These are phyloP conservation scores for Erodium moschatum DNA, from an alignment of 441 rosid genomes.

Conservation along the genomic window DNA sequence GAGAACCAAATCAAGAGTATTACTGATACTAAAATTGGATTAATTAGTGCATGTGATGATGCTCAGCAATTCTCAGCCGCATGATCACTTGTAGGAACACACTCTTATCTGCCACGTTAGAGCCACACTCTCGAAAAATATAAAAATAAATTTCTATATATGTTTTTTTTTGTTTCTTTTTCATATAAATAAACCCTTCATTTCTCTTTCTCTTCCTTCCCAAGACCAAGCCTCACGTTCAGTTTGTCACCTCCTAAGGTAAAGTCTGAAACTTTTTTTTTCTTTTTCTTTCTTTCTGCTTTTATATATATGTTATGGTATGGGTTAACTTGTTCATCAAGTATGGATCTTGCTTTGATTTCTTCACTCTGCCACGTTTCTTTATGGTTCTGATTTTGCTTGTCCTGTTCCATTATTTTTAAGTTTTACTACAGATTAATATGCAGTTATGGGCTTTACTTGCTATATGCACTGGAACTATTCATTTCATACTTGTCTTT, in stretches of 20 bases:
- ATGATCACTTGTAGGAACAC: not conserved
- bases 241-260: not conserved
- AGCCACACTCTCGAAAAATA: not conserved
- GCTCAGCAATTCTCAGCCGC: not conserved
- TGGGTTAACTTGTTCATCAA: not conserved
- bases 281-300: not conserved
- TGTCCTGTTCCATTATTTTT: not conserved
- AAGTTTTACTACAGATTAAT: not conserved
- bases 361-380: not conserved
- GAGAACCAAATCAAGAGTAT: not conserved
- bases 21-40: not conserved
- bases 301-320: not conserved
- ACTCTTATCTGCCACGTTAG: constrained; percentile 9
- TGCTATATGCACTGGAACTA: not conserved
- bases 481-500: not conserved
- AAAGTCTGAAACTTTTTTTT: not conserved
- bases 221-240: not conserved
- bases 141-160: not conserved
- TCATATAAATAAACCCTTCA: not conserved
- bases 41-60: not conserved
- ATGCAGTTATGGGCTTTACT: not conserved
- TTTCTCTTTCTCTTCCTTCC: not conserved
- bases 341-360: not conserved
- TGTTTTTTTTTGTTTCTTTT: not conserved
- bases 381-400: not conserved